phyloP scores from a whole-genome alignment of 352 stramenopile genomes.

The Phytophthora kernoviae region DNA sequence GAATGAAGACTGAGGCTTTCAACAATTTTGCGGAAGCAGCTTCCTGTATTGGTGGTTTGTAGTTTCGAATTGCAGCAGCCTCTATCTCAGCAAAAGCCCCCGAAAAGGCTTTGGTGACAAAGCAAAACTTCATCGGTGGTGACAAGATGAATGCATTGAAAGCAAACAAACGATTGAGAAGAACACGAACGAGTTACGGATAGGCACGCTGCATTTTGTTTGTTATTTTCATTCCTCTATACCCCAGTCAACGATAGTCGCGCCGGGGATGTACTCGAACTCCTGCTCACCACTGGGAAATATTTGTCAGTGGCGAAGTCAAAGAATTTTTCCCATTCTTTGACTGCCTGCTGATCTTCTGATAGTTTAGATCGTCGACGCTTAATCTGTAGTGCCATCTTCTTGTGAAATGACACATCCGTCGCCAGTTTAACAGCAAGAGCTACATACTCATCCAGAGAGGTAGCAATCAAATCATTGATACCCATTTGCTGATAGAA shows the following conservation, averaged over 20 bases:
- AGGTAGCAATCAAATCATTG: conserved; percentile 49
- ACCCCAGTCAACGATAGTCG: conserved; percentile 7
- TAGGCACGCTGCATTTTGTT: no score
- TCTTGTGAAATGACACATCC: conserved; percentile 45
- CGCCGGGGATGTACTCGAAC: conserved; percentile 4
- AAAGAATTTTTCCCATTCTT: conserved; percentile 80
- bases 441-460: conserved; percentile 52
- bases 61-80: no score
- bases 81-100: no score
- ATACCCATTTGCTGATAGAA: conserved; percentile 77
- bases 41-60: no score
- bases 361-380: conserved; percentile 46
- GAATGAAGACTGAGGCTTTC: no score
- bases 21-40: no score
- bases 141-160: no score
- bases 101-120: no score
- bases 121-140: no score
- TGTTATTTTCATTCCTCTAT: conserved; percentile 1
- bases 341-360: conserved; percentile 44
- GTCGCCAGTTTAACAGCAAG: conserved; percentile 59
- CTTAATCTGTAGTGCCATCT: conserved; percentile 53
- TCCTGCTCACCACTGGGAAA: conserved; percentile 29
- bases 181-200: no score
- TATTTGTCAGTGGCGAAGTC: conserved; percentile 44
- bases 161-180: no score